Conservation (phyloP, 2,329 filamentous ascomycete species). For the Aspergillus quadricinctus region DNA sequence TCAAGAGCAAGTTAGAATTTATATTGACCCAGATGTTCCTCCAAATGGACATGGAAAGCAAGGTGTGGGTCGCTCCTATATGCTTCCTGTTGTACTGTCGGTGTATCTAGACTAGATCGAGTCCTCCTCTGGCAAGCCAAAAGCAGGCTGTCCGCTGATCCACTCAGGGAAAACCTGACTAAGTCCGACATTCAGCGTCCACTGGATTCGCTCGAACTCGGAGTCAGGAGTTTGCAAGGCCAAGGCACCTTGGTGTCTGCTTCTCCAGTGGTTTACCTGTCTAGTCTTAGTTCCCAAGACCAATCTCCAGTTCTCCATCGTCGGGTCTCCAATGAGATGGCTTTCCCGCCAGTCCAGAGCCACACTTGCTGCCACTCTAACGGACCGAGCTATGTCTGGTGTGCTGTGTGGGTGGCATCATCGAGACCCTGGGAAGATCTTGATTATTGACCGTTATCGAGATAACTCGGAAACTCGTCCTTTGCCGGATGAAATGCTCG, state of each 20-base stretch:
- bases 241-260: not conserved
- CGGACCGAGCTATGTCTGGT: not conserved
- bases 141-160: too few relatives aligned
- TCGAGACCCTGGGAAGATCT: not conserved
- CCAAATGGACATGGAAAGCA: not conserved
- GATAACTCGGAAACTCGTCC: not conserved
- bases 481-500: not conserved
- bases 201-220: not conserved
- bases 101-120: not conserved
- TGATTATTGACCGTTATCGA: not conserved
- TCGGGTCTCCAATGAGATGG: conserved; percentile 3
- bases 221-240: not conserved
- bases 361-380: not conserved
- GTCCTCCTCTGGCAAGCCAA: too few relatives aligned
- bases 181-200: not conserved
- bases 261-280: conserved; percentile 16
- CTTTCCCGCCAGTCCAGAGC: not conserved
- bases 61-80: not conserved
- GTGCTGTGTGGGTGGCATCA: not conserved
- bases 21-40: not conserved
- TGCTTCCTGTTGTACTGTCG: not conserved
- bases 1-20: not conserved
- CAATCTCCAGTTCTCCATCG: conserved; percentile 1
- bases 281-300: conserved; percentile 16
- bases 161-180: not conserved